phyloP scores from a whole-genome alignment of 1,284 basidiomycete species.

The Puccinia horiana region DNA sequence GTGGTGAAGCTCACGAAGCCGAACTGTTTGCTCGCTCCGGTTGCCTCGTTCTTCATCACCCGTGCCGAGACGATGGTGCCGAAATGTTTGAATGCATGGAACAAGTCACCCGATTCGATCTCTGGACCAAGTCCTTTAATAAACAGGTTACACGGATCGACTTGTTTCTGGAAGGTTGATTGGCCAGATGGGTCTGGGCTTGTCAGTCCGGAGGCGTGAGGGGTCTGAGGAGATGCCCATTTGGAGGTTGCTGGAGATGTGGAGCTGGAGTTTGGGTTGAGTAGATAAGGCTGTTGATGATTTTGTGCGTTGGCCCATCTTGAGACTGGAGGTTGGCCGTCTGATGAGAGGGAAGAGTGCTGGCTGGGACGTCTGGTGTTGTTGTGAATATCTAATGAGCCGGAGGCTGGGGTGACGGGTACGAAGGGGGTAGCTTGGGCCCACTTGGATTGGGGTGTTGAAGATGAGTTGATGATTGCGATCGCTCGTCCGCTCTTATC shows the following conservation, averaged over 20 bases:
- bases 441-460: constrained; percentile 34
- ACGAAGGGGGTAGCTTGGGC: constrained; percentile 48
- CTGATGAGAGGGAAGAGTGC: not conserved
- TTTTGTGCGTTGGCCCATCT: constrained; percentile 53
- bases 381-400: not conserved
- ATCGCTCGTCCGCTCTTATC: constrained; percentile 16
- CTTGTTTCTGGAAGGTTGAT: constrained; percentile 74
- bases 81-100: constrained; percentile 67
- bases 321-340: constrained; percentile 48
- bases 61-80: constrained; percentile 68
- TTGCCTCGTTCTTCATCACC: constrained; percentile 81
- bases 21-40: constrained; percentile 80
- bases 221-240: constrained; percentile 69
- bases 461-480: not conserved
- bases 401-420: constrained; percentile 5
- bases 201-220: constrained; percentile 65
- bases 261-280: constrained; percentile 61
- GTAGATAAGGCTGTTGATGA: constrained; percentile 63
- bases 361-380: not conserved
- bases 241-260: constrained; percentile 58
- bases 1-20: constrained; percentile 80
- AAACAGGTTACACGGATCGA: constrained; percentile 88
- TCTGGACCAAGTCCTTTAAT: constrained; percentile 76
- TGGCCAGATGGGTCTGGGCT: constrained; percentile 72
- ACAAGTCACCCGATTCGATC: constrained; percentile 78